Conservation (phyloP, 805 yeast genomes). For the Barnettozyma salicaria region DNA sequence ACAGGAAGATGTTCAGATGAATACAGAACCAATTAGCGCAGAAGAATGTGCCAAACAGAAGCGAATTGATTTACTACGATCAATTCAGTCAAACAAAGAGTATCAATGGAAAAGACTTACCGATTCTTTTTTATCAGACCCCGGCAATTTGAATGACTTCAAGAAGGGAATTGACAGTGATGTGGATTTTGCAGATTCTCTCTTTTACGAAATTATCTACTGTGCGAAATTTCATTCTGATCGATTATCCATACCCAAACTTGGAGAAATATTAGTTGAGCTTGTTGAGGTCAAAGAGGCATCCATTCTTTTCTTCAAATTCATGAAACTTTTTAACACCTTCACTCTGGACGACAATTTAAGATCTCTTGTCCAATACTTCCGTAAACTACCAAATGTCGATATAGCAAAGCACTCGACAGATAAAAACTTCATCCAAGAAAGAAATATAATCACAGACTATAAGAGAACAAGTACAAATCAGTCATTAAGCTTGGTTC, state of each 20-base stretch:
- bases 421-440: slow-evolving; percentile 36
- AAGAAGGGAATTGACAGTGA: slow-evolving; percentile 4
- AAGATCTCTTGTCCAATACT: slow-evolving; percentile 20
- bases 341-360: slow-evolving; percentile 24
- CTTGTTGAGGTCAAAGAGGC: slow-evolving; percentile 11
- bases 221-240: slow-evolving; percentile 17
- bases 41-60: neutral
- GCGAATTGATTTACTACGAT: slow-evolving; percentile 1
- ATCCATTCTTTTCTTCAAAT: slow-evolving; percentile 21
- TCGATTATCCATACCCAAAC: slow-evolving; percentile 7
- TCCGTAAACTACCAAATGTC: slow-evolving; percentile 22
- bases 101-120: slow-evolving; percentile 12
- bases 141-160: neutral
- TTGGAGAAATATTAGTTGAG: slow-evolving; percentile 16
- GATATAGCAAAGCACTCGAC: slow-evolving; percentile 15
- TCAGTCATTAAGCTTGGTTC: slow-evolving; percentile 7
- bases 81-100: neutral
- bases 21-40: neutral
- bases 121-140: slow-evolving; percentile 2
- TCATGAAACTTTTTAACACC: slow-evolving; percentile 28
- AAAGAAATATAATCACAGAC: slow-evolving; percentile 13
- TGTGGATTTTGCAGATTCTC: slow-evolving; percentile 5
- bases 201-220: slow-evolving; percentile 22
- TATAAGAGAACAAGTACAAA: slow-evolving; percentile 2
- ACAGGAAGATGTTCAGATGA: slow-evolving; percentile 13